phyloP scores from a whole-genome alignment of 2,329 filamentous ascomycete genomes.

The Fonsecaea multimorphosa region DNA sequence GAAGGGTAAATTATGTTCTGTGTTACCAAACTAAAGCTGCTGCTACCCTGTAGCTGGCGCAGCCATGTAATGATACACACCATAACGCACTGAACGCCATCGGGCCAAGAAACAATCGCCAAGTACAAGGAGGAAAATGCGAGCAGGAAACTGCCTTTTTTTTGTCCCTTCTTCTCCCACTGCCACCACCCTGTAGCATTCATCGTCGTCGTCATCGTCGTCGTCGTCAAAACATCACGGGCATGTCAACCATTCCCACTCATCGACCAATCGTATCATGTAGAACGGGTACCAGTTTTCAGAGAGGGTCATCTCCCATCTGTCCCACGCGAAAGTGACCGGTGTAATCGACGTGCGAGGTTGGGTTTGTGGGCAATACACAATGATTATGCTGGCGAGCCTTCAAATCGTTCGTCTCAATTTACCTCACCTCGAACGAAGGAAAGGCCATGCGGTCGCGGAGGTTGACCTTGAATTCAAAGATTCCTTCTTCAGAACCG shows the following conservation, averaged over 20 bases:
- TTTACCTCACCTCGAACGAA: conserved; percentile 50
- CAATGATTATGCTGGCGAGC: not conserved
- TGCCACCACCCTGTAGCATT: no score
- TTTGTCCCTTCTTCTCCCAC: not conserved
- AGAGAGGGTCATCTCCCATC: no score
- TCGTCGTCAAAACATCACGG: no score
- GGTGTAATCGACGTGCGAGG: not conserved
- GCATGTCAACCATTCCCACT: no score
- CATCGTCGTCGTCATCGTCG: no score
- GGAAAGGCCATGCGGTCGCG: conserved; percentile 57
- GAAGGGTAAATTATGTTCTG: not conserved
- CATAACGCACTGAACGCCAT: not conserved
- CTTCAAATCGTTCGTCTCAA: conserved; percentile 6
- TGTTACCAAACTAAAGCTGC: not conserved
- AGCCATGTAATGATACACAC: not conserved
- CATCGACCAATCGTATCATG: no score
- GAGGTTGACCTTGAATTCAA: conserved; percentile 55
- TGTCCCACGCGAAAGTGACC: not conserved
- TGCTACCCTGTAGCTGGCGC: not conserved
- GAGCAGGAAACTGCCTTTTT: not conserved
- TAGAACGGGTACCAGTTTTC: no score
- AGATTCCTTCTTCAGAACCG: conserved; percentile 56
- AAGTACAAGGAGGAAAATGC: not conserved
- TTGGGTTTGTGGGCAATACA: not conserved
- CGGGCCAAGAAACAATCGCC: not conserved